Conservation (phyloP, 306 rosid species). For the Neltuma alba region DNA sequence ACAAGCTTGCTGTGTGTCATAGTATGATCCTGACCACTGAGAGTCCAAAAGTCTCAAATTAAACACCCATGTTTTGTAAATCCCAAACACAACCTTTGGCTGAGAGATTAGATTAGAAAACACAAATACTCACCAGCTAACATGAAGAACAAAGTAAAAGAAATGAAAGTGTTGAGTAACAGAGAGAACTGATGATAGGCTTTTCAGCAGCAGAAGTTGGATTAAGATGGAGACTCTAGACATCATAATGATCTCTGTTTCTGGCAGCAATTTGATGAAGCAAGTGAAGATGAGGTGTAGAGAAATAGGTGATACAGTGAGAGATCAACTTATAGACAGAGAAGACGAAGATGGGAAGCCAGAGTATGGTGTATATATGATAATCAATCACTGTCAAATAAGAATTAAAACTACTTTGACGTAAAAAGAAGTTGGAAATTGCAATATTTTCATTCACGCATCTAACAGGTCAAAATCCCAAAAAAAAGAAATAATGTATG, state of each 20-base stretch:
- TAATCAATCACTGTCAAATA: neutral
- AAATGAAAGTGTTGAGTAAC: too few species aligned
- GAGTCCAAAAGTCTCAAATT: neutral
- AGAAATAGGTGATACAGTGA: too few species aligned
- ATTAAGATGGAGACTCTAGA: neutral
- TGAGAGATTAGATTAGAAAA: too few species aligned
- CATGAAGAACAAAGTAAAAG: too few species aligned
- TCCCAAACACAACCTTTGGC: neutral
- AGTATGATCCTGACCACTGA: constrained; percentile 95
- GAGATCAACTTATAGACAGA: neutral
- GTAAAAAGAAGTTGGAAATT: too few species aligned
- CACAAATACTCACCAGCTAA: too few species aligned
- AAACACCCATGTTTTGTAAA: neutral
- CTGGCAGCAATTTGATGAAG: neutral
- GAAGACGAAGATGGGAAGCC: neutral
- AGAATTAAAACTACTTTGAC: too few species aligned
- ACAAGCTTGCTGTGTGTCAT: constrained; percentile 65
- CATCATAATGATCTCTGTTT: too few species aligned
- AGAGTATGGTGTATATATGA: neutral
- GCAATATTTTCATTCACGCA: too few species aligned
- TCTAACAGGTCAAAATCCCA: too few species aligned
- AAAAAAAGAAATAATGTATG: too few species aligned
- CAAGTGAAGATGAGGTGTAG: too few species aligned
- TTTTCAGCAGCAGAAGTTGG: neutral
- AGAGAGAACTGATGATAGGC: neutral